These are phyloP conservation scores for Waitea zeae DNA, from an alignment of 1,284 basidiomycete species.

Conservation along the genomic window DNA sequence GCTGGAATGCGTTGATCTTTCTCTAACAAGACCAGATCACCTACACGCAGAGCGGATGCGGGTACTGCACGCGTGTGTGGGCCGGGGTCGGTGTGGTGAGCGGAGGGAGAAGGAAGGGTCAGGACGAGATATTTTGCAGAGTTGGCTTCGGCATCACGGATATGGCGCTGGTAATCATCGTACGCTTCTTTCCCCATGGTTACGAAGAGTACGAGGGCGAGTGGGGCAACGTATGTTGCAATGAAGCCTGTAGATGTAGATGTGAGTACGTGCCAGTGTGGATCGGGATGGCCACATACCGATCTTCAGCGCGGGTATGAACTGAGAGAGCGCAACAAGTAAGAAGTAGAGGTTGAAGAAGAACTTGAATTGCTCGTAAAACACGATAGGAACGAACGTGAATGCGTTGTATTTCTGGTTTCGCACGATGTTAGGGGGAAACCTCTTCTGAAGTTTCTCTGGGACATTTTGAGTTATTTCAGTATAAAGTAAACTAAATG, in stretches of 20 bases:
- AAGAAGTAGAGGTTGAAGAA: slow-evolving; percentile 99
- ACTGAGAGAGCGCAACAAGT: slow-evolving; percentile 90
- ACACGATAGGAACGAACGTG: slow-evolving; percentile 89
- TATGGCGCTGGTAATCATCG: slow-evolving; percentile 90
- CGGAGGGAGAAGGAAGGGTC: slow-evolving; percentile 23
- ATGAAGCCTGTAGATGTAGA: slow-evolving; percentile 57
- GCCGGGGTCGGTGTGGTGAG: slow-evolving; percentile 9
- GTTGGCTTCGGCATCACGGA: slow-evolving; percentile 88
- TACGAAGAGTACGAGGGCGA: slow-evolving; percentile 86
- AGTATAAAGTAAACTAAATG: slow-evolving; percentile 1
- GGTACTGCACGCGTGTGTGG: slow-evolving; percentile 60
- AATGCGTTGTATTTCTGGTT: slow-evolving; percentile 97
- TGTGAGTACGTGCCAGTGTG: slow-evolving; percentile 2
- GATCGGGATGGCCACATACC: slow-evolving; percentile 28
- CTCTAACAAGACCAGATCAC: slow-evolving; percentile 83
- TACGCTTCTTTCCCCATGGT: slow-evolving; percentile 99
- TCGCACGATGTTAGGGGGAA: slow-evolving; percentile 76
- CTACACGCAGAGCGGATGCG: slow-evolving; percentile 79
- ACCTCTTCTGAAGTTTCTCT: slow-evolving; percentile 56
- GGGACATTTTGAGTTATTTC: slow-evolving; percentile 2
- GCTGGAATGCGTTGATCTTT: slow-evolving; percentile 97
- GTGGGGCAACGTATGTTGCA: slow-evolving; percentile 88
- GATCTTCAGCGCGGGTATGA: slow-evolving; percentile 91
- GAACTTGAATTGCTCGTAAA: slow-evolving; percentile 99
- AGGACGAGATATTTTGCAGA: slow-evolving; percentile 82